A percentile compares a stretch with the other conserved stretches of the same genome.
Conservation (phyloP, 345 rosid genomes). For the Lagerstroemia speciosa region DNA sequence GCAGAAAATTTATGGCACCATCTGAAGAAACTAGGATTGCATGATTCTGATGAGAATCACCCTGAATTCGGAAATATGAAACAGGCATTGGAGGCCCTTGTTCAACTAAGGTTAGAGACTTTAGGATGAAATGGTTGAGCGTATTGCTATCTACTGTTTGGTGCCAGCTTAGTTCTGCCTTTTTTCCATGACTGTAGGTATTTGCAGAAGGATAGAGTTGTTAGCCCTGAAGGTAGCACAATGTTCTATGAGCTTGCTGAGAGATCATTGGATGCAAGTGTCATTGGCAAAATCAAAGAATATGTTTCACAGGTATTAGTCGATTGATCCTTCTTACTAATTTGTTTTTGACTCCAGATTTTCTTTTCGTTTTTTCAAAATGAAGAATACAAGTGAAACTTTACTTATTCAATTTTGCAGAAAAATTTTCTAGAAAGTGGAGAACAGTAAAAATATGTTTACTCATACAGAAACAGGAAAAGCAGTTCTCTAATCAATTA, state of each 20-base stretch:
- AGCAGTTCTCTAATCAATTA: too few species aligned
- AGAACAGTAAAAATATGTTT: too few species aligned
- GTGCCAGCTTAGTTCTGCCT: not conserved
- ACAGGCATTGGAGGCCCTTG: conserved; percentile 65
- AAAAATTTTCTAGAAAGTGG: too few species aligned
- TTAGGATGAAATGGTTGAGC: not conserved
- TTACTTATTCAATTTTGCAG: too few species aligned
- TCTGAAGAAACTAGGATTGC: conserved; percentile 58
- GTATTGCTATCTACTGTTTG: not conserved
- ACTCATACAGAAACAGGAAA: too few species aligned
- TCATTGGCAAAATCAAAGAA: conserved; percentile 52
- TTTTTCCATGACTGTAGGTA: conserved; percentile 27
- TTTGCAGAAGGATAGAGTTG: conserved; percentile 80
- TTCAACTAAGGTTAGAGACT: conserved; percentile 64
- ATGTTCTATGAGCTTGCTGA: conserved; percentile 78
- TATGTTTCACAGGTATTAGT: conserved; percentile 62
- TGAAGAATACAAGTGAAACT: not conserved
- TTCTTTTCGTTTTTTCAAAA: not conserved
- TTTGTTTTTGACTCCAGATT: not conserved
- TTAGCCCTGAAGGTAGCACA: conserved; percentile 71
- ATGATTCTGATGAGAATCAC: conserved; percentile 55
- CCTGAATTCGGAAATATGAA: conserved; percentile 66
- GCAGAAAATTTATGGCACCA: conserved; percentile 83
- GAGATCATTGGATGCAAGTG: conserved; percentile 72
- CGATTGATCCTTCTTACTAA: not conserved